Percentiles rank a stretch among this genome's conserved stretches.
Conservation (phyloP, 768 basidiomycete genomes). For the Tulasnella sp. region DNA sequence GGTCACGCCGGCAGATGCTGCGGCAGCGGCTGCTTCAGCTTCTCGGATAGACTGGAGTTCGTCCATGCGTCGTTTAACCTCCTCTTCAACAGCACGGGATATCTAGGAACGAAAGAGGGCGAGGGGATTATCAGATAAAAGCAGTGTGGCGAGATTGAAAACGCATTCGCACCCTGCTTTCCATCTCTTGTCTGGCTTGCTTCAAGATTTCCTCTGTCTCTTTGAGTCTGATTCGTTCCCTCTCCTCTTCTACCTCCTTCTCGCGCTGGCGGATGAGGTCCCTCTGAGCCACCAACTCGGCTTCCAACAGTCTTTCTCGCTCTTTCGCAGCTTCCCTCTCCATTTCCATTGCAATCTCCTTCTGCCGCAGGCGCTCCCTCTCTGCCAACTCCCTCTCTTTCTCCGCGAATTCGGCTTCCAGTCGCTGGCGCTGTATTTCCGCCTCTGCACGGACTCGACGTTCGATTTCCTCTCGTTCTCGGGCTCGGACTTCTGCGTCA, state of each 20-base stretch:
- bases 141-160: conserved; percentile 29
- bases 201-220: conserved; percentile 40
- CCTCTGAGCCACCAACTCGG: conserved; percentile 18
- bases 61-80: conserved; percentile 68
- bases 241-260: conserved; percentile 20
- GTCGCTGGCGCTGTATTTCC: not conserved
- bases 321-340: conserved; percentile 28
- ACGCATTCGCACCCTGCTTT: conserved; percentile 60
- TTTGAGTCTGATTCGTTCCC: conserved; percentile 24
- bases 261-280: conserved; percentile 31
- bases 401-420: not conserved
- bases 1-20: conserved; percentile 43
- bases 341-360: conserved; percentile 43
- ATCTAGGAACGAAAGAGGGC: conserved; percentile 51
- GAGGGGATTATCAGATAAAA: conserved; percentile 21
- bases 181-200: conserved; percentile 71
- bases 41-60: conserved; percentile 41
- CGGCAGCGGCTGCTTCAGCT: conserved; percentile 29
- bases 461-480: conserved; percentile 26
- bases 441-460: conserved; percentile 18
- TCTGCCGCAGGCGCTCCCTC: conserved; percentile 16
- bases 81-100: conserved; percentile 70
- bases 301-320: conserved; percentile 15
- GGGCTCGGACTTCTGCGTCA: conserved; percentile 12
- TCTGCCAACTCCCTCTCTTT: conserved; percentile 39